These are phyloP conservation scores for Hamigera avellanea DNA, from an alignment of 495 filamentous ascomycete genomes.

Conservation along the genomic window DNA sequence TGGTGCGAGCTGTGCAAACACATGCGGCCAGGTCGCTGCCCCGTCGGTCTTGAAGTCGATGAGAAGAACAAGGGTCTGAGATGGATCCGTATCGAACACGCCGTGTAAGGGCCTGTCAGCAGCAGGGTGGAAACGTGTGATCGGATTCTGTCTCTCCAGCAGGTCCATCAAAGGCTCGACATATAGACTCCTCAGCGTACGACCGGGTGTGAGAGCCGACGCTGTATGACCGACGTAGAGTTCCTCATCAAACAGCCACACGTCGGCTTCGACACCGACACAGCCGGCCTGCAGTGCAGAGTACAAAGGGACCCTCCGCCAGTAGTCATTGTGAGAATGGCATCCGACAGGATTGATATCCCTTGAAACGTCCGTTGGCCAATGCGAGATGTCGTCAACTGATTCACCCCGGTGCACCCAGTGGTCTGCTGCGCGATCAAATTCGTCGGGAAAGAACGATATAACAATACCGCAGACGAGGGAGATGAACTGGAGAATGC, in stretches of 20 bases:
- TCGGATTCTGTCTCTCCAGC: conserved; percentile 39
- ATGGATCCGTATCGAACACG: conserved; percentile 39
- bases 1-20: conserved; percentile 50
- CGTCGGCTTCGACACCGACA: conserved; percentile 69
- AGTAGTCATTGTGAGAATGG: conserved; percentile 85
- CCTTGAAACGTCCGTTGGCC: conserved; percentile 66
- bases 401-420: conserved; percentile 42
- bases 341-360: conserved; percentile 59
- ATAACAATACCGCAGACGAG: conserved; percentile 40
- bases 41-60: conserved; percentile 60
- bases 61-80: conserved; percentile 51
- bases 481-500: conserved; percentile 35
- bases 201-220: conserved; percentile 30
- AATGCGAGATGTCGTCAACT: conserved; percentile 41
- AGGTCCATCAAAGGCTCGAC: conserved; percentile 41
- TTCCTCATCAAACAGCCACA: conserved; percentile 68
- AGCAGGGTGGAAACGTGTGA: conserved; percentile 17
- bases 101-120: conserved; percentile 17
- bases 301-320: conserved; percentile 59
- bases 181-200: conserved; percentile 44
- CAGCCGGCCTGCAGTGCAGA: conserved; percentile 56
- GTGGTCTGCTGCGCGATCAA: conserved; percentile 32
- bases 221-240: conserved; percentile 48
- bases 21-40: conserved; percentile 34
- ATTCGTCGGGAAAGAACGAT: conserved; percentile 45